Base-by-base conservation (phyloP, 176 grass and related monocot species). In the Zizania latifolia region DNA sequence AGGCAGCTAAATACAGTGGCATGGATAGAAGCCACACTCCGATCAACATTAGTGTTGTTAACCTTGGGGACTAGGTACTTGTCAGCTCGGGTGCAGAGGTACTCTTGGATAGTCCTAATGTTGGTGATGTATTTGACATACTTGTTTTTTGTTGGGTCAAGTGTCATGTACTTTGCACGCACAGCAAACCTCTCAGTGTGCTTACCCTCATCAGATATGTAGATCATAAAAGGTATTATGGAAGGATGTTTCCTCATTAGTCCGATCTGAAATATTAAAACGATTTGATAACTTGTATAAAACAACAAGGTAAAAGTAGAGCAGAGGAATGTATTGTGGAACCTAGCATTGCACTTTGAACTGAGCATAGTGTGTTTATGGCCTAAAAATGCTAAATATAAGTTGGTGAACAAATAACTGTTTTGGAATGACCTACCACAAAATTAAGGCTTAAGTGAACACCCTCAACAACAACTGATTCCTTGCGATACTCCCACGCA, bases 401-500 rank as follows among this genome's bases (percentile, higher is more conserved):
- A 68, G 2, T 27, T 10, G 5, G 7, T 4, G 28, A 75, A 90
- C 41, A 0, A 17, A 68, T 51, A 0, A 17, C 11, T 48, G 13
- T 8, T 75, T 60, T 13, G n/a, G 4, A 58, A 78, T 46, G 65
- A 88, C 89, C 32, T 72, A 97, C 90, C 90, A 97, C 93, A 82
- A 97, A 97, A 83, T 97, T 97, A 84, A 93, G 93, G 83, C 93
- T 93, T 61, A 97, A 62, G 58, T 97, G 93, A 84, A 97, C 93
- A 76, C 93, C 93, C 77, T 97, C 93, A 24, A 97, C 74, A 32
- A 97, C 82, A 64, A 90, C 88, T 2, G 93, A 97, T 85, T 97
- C 93, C 80, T 86, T 97, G 55, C 76, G 65, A 85, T 92, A 81
- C 89, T 97, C 90, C 93, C 90, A 97, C 0, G 86, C 79, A 65